phyloP scores from a whole-genome alignment of 305 asterid genomes.

The Plantago lanceolata region DNA sequence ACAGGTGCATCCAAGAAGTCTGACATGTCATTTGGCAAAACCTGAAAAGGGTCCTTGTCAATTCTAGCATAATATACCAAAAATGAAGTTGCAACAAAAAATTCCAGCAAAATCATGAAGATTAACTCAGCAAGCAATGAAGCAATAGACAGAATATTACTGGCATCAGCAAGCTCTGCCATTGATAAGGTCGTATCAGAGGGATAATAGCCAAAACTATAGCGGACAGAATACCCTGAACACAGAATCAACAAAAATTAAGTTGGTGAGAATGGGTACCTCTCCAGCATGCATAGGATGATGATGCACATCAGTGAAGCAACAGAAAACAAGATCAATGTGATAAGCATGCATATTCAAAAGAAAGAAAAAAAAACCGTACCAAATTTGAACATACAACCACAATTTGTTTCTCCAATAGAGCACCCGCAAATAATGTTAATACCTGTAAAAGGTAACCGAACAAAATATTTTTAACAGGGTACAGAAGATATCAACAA shows the following conservation, averaged over 20 bases:
- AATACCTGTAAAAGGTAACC: slow-evolving; percentile 57
- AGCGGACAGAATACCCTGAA: slow-evolving; percentile 91
- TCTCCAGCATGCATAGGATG: slow-evolving; percentile 13
- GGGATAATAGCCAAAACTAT: slow-evolving; percentile 80
- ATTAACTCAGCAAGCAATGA: slow-evolving; percentile 16
- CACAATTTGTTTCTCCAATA: slow-evolving; percentile 88
- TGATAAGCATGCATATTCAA: not conserved
- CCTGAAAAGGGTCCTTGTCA: slow-evolving; percentile 43
- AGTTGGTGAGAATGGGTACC: slow-evolving; percentile 5
- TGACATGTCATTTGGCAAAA: slow-evolving; percentile 96
- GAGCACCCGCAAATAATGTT: slow-evolving; percentile 81
- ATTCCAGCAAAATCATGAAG: not conserved
- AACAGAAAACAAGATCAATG: not conserved
- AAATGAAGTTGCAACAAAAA: slow-evolving; percentile 7
- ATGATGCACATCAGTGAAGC: slow-evolving; percentile 2
- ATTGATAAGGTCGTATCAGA: slow-evolving; percentile 92
- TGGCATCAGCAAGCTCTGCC: slow-evolving; percentile 99
- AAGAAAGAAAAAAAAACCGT: slow-evolving; percentile 25
- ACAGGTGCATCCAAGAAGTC: slow-evolving; percentile 99
- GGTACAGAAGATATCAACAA: slow-evolving; percentile 10
- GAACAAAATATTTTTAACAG: slow-evolving; percentile 17
- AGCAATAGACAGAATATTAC: slow-evolving; percentile 42
- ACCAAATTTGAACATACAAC: slow-evolving; percentile 90
- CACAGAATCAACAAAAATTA: slow-evolving; percentile 24
- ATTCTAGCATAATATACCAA: slow-evolving; percentile 11